Evolutionary conservation across 1,284 basidiomycete genomes (phyloP).

Genomic region (Bjerkandera adusta): DNA sequence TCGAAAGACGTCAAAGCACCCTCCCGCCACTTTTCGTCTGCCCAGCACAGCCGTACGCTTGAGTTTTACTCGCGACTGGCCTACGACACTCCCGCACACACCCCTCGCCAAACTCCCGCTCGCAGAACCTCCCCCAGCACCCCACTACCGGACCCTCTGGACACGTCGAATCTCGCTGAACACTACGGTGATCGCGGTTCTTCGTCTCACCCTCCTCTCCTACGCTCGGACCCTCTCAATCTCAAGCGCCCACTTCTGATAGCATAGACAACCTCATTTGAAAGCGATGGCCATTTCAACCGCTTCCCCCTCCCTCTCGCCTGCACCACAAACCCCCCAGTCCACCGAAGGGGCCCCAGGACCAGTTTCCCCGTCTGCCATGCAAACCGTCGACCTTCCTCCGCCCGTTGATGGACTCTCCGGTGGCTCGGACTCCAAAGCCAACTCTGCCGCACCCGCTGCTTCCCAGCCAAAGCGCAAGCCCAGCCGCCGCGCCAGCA

Average conservation of each 20-base stretch:
- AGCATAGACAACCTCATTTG: too few relatives aligned
- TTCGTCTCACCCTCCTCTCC: conserved; percentile 4
- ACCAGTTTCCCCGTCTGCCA: conserved; percentile 44
- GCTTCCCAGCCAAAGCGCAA: conserved; percentile 78
- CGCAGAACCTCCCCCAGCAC: too few relatives aligned
- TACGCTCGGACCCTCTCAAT: too few relatives aligned
- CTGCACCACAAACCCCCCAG: conserved; percentile 35
- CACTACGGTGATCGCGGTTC: conserved; percentile 14
- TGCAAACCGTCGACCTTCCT: conserved; percentile 37
- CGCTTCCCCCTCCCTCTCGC: conserved; percentile 41
- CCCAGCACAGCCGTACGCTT: conserved; percentile 46
- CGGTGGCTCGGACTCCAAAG: conserved; percentile 23
- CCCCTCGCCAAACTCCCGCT: conserved; percentile 16
- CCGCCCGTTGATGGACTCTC: conserved; percentile 30
- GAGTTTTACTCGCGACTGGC: too few relatives aligned
- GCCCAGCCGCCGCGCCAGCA: conserved; percentile 82
- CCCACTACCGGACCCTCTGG: too few relatives aligned
- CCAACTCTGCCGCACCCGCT: conserved; percentile 18
- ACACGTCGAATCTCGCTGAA: conserved; percentile 56
- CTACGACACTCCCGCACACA: conserved; percentile 8
- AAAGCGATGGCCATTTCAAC: too few relatives aligned
- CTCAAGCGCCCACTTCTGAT: too few relatives aligned
- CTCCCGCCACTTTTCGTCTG: too few relatives aligned
- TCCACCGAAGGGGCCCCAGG: conserved; percentile 44
- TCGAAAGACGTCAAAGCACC: conserved; percentile 29